phyloP scores from a whole-genome alignment of 345 rosid species.

The Eucalyptus regnans region DNA sequence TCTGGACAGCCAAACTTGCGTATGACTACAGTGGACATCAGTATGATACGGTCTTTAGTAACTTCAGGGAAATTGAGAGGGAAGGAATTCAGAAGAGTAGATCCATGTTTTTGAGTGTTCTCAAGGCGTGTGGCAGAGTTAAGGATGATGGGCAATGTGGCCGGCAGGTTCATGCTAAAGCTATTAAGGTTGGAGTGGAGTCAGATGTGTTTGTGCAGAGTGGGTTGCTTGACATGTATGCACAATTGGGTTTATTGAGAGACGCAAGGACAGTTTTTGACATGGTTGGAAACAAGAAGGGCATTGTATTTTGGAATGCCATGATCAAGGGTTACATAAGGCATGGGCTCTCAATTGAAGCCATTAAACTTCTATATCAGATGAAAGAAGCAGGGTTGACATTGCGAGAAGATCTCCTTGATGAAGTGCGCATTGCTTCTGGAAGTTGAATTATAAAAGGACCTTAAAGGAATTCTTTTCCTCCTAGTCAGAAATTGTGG shows the following conservation, averaged over 20 bases:
- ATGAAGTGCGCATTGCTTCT: slow-evolving; percentile 23
- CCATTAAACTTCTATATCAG: slow-evolving; percentile 49
- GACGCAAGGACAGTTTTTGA: slow-evolving; percentile 39
- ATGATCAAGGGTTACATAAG: slow-evolving; percentile 38
- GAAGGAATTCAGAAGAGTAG: slow-evolving; percentile 21
- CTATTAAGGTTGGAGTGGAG: slow-evolving; percentile 47
- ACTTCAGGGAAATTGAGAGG: slow-evolving; percentile 38
- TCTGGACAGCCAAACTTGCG: slow-evolving; percentile 50
- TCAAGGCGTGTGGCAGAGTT: slow-evolving; percentile 46
- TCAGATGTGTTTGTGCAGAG: slow-evolving; percentile 19
- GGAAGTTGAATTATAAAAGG: not conserved
- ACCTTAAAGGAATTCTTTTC: not conserved
- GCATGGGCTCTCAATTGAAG: slow-evolving; percentile 32
- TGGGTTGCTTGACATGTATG: slow-evolving; percentile 58
- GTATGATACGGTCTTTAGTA: slow-evolving; percentile 23
- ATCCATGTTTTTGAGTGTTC: slow-evolving; percentile 26
- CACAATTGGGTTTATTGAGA: slow-evolving; percentile 28
- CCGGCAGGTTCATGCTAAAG: slow-evolving; percentile 41
- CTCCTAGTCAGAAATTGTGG: not conserved
- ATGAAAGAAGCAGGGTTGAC: slow-evolving; percentile 47
- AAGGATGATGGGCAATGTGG: slow-evolving; percentile 33
- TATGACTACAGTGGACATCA: slow-evolving; percentile 37
- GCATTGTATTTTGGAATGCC: slow-evolving; percentile 40
- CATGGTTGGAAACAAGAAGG: slow-evolving; percentile 1
- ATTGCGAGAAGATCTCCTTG: slow-evolving; percentile 17